Percentiles rank a stretch among this genome's conserved stretches.
Conservation (phyloP, 2,329 filamentous ascomycete genomes). For the Lojkania enalia region DNA sequence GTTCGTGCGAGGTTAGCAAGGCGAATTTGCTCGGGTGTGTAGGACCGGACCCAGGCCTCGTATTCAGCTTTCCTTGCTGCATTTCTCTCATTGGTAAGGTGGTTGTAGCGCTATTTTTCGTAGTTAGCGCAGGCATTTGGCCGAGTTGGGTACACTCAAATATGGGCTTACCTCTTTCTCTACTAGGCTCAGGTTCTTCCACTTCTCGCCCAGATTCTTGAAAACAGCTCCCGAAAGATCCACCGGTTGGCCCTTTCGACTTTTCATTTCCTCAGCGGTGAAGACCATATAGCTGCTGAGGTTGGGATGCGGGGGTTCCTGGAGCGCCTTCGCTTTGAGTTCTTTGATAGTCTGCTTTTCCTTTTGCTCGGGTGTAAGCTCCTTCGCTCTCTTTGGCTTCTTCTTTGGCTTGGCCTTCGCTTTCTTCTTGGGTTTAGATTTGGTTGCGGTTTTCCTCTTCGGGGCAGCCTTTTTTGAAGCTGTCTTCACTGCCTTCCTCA, state of each 20-base stretch:
- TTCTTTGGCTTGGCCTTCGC: slow-evolving; percentile 14
- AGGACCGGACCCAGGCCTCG: slow-evolving; percentile 57
- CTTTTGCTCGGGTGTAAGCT: slow-evolving; percentile 34
- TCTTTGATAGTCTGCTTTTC: slow-evolving; percentile 28
- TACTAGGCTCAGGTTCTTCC: slow-evolving; percentile 34
- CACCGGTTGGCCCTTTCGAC: not conserved
- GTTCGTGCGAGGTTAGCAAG: slow-evolving; percentile 62
- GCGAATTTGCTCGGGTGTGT: slow-evolving; percentile 61
- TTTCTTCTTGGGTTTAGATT: slow-evolving; percentile 14
- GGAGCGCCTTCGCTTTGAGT: slow-evolving; percentile 45
- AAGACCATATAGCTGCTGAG: slow-evolving; percentile 31
- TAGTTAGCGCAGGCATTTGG: slow-evolving; percentile 8
- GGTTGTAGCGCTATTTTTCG: slow-evolving; percentile 55
- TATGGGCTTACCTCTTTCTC: slow-evolving; percentile 39
- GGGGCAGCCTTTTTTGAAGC: slow-evolving; percentile 10
- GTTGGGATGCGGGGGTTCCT: slow-evolving; percentile 26
- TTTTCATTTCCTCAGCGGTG: slow-evolving; percentile 26
- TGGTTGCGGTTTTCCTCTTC: slow-evolving; percentile 14
- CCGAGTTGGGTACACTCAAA: not conserved
- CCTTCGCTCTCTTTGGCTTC: slow-evolving; percentile 30
- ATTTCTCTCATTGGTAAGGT: slow-evolving; percentile 53
- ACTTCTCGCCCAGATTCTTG: slow-evolving; percentile 18
- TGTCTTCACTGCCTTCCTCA: slow-evolving; percentile 34
- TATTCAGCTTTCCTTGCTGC: slow-evolving; percentile 50
- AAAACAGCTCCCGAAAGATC: not conserved